Evolutionary conservation across 306 rosid species (phyloP), one percentile per base, ranked within the genome.

Genomic region (Cucurbita moschata): DNA sequence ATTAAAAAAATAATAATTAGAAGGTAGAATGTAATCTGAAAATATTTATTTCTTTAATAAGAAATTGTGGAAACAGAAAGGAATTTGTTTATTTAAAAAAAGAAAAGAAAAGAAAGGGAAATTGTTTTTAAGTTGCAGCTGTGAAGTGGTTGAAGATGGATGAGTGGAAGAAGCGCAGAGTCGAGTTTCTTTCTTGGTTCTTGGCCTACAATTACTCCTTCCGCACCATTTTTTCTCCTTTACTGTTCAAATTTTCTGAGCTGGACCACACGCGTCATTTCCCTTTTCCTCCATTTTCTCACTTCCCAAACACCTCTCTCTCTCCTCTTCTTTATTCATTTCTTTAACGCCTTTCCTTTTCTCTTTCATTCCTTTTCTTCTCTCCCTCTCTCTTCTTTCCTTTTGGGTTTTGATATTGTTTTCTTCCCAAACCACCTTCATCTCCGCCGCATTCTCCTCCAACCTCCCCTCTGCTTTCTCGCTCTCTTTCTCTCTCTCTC

Each of bases 181-280:
- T 30, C 1, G 35, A 30, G 35, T 30, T 30, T 30, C 35, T 30
- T 30, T 30, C 35, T 30, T 30, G 35, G 35, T 30, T 30, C 35
- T 30, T 30, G 35, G 35, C 38, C 63, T 56, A 57, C 8, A 57
- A 57, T 21, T 50, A 50, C 54, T 50, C 54, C 8, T 30, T 30
- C 35, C 35, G 35, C 35, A 30, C 35, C 35, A 30, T 30, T 30
- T 30, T 30, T 30, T 30, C 54, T 50, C 18, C 3, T 50, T 57
- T 62, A 37, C 21, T 62, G 46, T 9, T 70, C 46, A 30, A 70
- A 51, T 35, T 70, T 70, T 70, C 15, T 43, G 15, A n/a, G 75
- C 61, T 77, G 75, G 80, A 70, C 39, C 72, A 67, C 69, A 69
- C 80, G 30, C 80, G 70, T 58, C 51, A 35, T 35, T 77, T n/a